These are phyloP conservation scores for Erodium trifolium DNA, from an alignment of 441 rosid species.

Conservation along the genomic window DNA sequence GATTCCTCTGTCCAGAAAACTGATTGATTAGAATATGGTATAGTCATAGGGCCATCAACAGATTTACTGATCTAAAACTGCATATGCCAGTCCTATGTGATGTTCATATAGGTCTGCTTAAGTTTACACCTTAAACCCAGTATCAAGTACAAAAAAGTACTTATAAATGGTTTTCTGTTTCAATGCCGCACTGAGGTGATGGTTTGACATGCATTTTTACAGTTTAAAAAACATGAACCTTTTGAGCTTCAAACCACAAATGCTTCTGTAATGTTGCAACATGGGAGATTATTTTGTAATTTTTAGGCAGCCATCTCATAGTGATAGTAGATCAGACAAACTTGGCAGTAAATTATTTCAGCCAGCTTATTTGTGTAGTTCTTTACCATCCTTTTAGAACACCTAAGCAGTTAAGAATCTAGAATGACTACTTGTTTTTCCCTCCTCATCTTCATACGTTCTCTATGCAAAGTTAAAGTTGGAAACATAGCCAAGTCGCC, in stretches of 20 bases:
- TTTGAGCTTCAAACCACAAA: neutral
- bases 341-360: neutral
- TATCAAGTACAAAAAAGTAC: neutral
- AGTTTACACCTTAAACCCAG: neutral
- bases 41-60: too few relatives aligned
- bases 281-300: neutral
- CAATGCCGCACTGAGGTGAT: neutral
- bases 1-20: too few relatives aligned
- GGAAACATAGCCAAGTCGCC: neutral
- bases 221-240: neutral
- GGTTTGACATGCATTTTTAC: neutral
- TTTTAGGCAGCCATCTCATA: neutral
- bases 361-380: neutral
- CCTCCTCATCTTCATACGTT: neutral
- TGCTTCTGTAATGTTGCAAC: neutral
- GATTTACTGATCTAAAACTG: too few relatives aligned
- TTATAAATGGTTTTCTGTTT: neutral
- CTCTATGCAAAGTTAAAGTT: neutral
- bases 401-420: neutral
- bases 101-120: neutral
- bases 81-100: too few relatives aligned
- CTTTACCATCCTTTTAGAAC: neutral
- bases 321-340: neutral
- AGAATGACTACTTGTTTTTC: neutral
- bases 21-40: too few relatives aligned